Base-by-base conservation (phyloP, 1,284 basidiomycete species). In the Uromyces viciae-fabae region DNA sequence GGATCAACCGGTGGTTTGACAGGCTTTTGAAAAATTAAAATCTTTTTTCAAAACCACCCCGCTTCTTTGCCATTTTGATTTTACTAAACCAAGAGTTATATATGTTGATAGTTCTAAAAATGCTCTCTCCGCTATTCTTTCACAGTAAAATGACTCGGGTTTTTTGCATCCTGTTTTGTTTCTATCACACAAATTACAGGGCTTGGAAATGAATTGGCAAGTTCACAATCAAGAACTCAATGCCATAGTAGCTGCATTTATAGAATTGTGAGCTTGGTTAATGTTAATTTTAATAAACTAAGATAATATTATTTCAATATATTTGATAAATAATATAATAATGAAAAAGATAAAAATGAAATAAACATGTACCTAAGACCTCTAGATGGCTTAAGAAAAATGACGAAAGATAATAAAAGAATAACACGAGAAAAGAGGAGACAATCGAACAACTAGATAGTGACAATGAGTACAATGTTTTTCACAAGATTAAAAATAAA, bases 261-360 rank as follows among this genome's bases (percentile, higher is more conserved):
- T 42, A 15, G 75, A 64, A n/a, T 76, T 56, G 75, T 1, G 75
- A 19, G 42, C 75, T 25, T 76, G 75, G 75, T 42, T 76, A 1
- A 54, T 54, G n/a, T n/a, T n/a, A n/a, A n/a, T n/a, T n/a, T n/a
- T n/a, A n/a, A n/a, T n/a, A n/a, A n/a, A n/a, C n/a, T n/a, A n/a
- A n/a, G n/a, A n/a, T n/a, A n/a, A n/a, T n/a, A n/a, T n/a, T n/a
- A n/a, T n/a, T n/a, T n/a, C n/a, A n/a, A n/a, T n/a, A n/a, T n/a
- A n/a, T n/a, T n/a, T n/a, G n/a, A n/a, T n/a, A n/a, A n/a, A n/a
- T n/a, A n/a, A n/a, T n/a, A n/a, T n/a, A n/a, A n/a, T n/a, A n/a
- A n/a, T n/a, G n/a, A n/a, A n/a, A n/a, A n/a, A n/a, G n/a, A n/a
- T n/a, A n/a, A n/a, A n/a, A n/a, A n/a, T n/a, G n/a, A n/a, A n/a